Base-by-base conservation (phyloP, 495 filamentous ascomycete genomes). In the Pseudevernia furfuracea region DNA sequence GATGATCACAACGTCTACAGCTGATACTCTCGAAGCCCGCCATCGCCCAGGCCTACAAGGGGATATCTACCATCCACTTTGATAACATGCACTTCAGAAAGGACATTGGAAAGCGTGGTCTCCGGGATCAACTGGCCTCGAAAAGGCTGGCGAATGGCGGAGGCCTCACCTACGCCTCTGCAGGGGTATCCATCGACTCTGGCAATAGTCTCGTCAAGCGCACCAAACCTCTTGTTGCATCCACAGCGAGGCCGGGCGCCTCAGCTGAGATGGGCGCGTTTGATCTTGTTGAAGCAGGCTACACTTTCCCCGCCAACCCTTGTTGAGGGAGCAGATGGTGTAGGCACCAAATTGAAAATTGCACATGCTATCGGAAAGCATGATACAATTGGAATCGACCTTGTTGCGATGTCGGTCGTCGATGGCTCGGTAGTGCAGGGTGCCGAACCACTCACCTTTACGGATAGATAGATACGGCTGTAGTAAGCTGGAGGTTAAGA, bases 351-450 rank as follows among this genome's bases (percentile, higher is more conserved):
- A 78, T 86, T 97, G 66, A 93, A 92, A 78, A 89, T 97, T 69
- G 95, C 94, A 11, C 91, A 94, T 71, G 84, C 85, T 7, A 87
- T 93, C 70, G 81, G 85, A 60, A 90, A 96, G 77, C 92, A 96
- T 77, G 85, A 90, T 75, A 96, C 91, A 8, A 91, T 97, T 17
- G 93, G 90, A 67, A 90, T 97, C 70, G 94, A 98, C 73, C 83
- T 98, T 17, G 95, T 97, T 3, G 94, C 94, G 67, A 97, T 97
- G 95, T 96, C 95, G n/a, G n/a, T n/a, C 74, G 94, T 96, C 71
- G 97, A 98, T 75, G 94, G 97, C 75, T 82, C 97, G 0, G 86
- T 97, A 53, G 94, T 96, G 19, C 92, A 97, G 75, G 94, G 94
- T 59, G 94, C 94, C 1, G 88, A 93, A 72, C 90, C 94, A 14